A percentile compares a stretch with the other conserved stretches of the same genome.
These are phyloP conservation scores for Circinella minor DNA, from an alignment of 371 early-diverging fungal genomes.

Conservation along the genomic window DNA sequence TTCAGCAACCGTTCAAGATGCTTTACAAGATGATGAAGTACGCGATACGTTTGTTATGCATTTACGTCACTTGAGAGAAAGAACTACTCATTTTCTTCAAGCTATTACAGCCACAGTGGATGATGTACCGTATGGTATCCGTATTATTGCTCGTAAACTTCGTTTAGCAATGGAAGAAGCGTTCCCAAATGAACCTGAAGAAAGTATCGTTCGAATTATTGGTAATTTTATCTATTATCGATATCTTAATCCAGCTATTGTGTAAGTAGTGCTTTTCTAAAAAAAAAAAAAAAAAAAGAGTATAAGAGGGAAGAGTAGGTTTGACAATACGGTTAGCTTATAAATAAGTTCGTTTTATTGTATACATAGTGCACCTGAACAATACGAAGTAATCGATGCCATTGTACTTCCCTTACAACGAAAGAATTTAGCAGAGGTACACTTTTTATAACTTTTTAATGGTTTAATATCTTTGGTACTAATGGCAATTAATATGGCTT, in stretches of 20 bases:
- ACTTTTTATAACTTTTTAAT: no score
- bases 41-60: constrained; percentile 76
- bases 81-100: constrained; percentile 81
- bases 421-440: constrained; percentile 90
- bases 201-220: constrained; percentile 82
- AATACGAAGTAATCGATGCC: constrained; percentile 92
- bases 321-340: no score
- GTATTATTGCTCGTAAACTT: constrained; percentile 93
- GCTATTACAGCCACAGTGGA: constrained; percentile 81
- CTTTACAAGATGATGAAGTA: constrained; percentile 87
- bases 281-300: neutral
- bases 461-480: no score
- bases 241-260: constrained; percentile 97
- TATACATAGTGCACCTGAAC: constrained; percentile 85
- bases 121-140: constrained; percentile 93
- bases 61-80: constrained; percentile 74
- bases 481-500: no score
- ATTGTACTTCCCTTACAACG: constrained; percentile 86
- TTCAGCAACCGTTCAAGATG: constrained; percentile 83
- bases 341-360: no score
- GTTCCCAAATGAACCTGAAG: constrained; percentile 83
- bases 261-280: constrained; percentile 54
- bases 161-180: constrained; percentile 74
- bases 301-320: neutral
- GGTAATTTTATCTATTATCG: constrained; percentile 96